Base-by-base conservation (phyloP, 2,329 filamentous ascomycete genomes). In the Setomelanomma holmii region DNA sequence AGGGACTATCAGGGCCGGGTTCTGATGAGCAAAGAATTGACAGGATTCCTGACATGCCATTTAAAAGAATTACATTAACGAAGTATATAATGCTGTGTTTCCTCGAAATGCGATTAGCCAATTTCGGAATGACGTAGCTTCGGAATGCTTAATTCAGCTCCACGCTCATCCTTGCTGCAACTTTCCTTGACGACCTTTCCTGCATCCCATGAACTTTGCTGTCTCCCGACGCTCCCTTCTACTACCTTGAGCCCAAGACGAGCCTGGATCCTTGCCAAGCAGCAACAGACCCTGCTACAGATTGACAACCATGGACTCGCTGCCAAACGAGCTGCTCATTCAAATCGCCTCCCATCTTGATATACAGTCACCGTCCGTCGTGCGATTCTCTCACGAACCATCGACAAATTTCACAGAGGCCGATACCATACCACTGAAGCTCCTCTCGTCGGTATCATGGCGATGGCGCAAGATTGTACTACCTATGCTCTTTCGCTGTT, bases 1-100 rank as follows among this genome's bases (percentile, higher is more conserved):
- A 49, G 82, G 85, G 2, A 74, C 73, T 21, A 51, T 79, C 23
- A 67, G 78, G 34, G 64, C 71, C 41, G 69, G 64, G 0, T 70
- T 72, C 12, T 77, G 64, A 43, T 17, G 17, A 2, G 7, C 5
- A 38, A 38, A n/a, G 34, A 10, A 19, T 38, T n/a, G 12, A n/a
- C n/a, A n/a, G n/a, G n/a, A n/a, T n/a, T n/a, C n/a, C n/a, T n/a
- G n/a, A n/a, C n/a, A n/a, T n/a, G n/a, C n/a, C n/a, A n/a, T n/a
- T n/a, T n/a, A n/a, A n/a, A n/a, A n/a, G n/a, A n/a, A n/a, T n/a
- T n/a, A n/a, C n/a, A n/a, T n/a, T n/a, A n/a, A n/a, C n/a, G n/a
- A n/a, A n/a, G n/a, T n/a, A n/a, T n/a, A n/a, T n/a, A n/a, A n/a
- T n/a, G n/a, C n/a, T n/a, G n/a, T n/a, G n/a, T n/a, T n/a, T n/a